Conservation (phyloP, 2,329 filamentous ascomycete species). For the Aspergillus terreus region DNA sequence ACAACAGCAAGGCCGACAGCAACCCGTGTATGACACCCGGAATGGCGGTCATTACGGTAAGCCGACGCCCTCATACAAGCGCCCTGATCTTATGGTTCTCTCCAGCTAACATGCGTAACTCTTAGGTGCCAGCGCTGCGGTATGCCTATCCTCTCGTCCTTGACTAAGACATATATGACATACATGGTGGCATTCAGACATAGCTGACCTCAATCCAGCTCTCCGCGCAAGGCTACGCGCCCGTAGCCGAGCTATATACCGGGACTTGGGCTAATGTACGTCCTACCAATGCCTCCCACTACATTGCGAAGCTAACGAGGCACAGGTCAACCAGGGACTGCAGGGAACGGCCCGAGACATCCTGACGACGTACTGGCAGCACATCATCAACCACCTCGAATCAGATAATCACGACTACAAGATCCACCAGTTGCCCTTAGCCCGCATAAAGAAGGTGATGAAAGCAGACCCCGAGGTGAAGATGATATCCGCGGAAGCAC, state of each 20-base stretch:
- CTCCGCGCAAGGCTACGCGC: slow-evolving; percentile 79
- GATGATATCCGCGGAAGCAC: slow-evolving; percentile 98
- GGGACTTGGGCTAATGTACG: slow-evolving; percentile 92
- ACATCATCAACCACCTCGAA: slow-evolving; percentile 93
- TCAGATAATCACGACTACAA: slow-evolving; percentile 97
- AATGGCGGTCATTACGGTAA: slow-evolving; percentile 77
- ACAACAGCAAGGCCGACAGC: slow-evolving; percentile 58
- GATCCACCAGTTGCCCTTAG: slow-evolving; percentile 89
- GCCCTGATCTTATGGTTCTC: not conserved
- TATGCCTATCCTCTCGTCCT: slow-evolving; percentile 42
- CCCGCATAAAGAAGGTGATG: slow-evolving; percentile 99
- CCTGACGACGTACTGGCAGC: slow-evolving; percentile 98
- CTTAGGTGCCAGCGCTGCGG: slow-evolving; percentile 64
- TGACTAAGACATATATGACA: not conserved
- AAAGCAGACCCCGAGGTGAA: slow-evolving; percentile 99
- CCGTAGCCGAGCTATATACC: slow-evolving; percentile 85
- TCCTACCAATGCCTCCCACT: slow-evolving; percentile 9
- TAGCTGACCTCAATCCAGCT: slow-evolving; percentile 53
- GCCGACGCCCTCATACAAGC: not conserved
- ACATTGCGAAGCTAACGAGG: slow-evolving; percentile 18
- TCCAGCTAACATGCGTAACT: slow-evolving; percentile 4
- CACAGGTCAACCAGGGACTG: slow-evolving; percentile 88
- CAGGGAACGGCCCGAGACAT: slow-evolving; percentile 93
- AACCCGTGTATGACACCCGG: slow-evolving; percentile 67
- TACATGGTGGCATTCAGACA: not conserved